A percentile compares a stretch with the other conserved stretches of the same genome.
Conservation (phyloP, 2,329 filamentous ascomycete species). For the Thelonectria olida region DNA sequence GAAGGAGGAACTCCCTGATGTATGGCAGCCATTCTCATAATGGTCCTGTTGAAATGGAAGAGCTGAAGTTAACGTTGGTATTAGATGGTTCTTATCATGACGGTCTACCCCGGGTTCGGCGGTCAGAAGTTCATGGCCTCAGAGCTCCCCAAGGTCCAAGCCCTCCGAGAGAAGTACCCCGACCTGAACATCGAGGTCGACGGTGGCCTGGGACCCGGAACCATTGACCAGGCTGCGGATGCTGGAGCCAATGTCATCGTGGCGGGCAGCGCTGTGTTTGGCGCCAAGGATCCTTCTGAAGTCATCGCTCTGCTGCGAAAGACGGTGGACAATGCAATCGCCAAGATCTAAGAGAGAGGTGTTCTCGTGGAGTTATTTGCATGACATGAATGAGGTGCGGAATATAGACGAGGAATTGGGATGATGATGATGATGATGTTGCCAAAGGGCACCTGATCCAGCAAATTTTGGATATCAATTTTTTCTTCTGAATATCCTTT, state of each 20-base stretch:
- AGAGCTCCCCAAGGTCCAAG: slow-evolving; percentile 91
- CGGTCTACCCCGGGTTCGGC: slow-evolving; percentile 95
- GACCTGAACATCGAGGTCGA: slow-evolving; percentile 97
- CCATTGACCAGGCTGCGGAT: slow-evolving; percentile 92
- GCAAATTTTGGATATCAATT: background rate
- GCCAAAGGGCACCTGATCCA: background rate
- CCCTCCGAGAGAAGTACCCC: slow-evolving; percentile 84
- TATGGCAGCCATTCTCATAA: slow-evolving; percentile 58
- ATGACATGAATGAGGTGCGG: background rate
- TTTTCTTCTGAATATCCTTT: too few species aligned
- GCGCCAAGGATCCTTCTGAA: slow-evolving; percentile 85
- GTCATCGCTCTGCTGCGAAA: slow-evolving; percentile 85
- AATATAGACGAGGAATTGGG: slow-evolving; percentile 31
- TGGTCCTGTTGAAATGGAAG: background rate
- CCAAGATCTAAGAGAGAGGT: slow-evolving; percentile 44
- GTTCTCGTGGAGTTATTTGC: background rate
- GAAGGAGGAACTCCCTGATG: slow-evolving; percentile 84
- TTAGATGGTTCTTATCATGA: slow-evolving; percentile 99
- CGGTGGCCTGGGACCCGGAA: slow-evolving; percentile 86
- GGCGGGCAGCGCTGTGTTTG: slow-evolving; percentile 94
- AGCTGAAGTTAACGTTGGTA: slow-evolving; percentile 21
- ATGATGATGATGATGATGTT: slow-evolving; percentile 19
- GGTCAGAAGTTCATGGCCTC: slow-evolving; percentile 99
- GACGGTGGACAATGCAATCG: slow-evolving; percentile 72
- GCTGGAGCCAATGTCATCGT: slow-evolving; percentile 98